Percentiles rank a stretch among this genome's conserved stretches.
These are phyloP conservation scores for Saccharomycopsis schoenii DNA, from an alignment of 805 yeast species.

Conservation along the genomic window DNA sequence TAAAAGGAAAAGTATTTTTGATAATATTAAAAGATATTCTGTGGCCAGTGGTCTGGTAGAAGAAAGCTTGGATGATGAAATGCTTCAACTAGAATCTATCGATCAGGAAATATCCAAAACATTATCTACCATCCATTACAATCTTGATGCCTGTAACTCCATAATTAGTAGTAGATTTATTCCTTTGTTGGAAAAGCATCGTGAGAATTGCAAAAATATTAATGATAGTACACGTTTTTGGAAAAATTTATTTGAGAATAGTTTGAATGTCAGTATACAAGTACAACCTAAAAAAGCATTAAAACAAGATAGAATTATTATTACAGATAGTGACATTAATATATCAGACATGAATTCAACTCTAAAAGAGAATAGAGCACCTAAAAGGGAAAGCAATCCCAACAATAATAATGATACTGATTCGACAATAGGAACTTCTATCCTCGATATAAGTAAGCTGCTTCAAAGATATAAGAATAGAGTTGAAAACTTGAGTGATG, in stretches of 20 bases:
- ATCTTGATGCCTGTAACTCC: constrained; percentile 14
- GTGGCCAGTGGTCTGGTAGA: not conserved
- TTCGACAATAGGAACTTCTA: not conserved
- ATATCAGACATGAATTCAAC: not conserved
- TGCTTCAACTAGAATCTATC: constrained; percentile 14
- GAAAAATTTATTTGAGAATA: constrained; percentile 17
- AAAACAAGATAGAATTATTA: not conserved
- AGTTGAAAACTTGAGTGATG: not conserved
- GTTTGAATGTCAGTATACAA: constrained; percentile 18
- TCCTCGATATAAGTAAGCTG: constrained; percentile 4
- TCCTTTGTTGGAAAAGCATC: constrained; percentile 12
- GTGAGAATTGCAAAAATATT: constrained; percentile 9
- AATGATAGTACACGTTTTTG: constrained; percentile 17
- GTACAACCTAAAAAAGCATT: constrained; percentile 10
- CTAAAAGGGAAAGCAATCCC: not conserved
- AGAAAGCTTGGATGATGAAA: constrained; percentile 13
- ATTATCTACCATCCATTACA: constrained; percentile 14
- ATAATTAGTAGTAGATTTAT: constrained; percentile 8
- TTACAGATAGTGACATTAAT: not conserved
- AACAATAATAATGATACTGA: not conserved
- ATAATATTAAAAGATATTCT: constrained; percentile 12
- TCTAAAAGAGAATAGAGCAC: not conserved
- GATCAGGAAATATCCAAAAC: constrained; percentile 18
- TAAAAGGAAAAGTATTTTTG: constrained; percentile 18
- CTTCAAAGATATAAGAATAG: not conserved